Evolutionary conservation across 2,329 filamentous ascomycete genomes (phyloP).

Genomic region (Neocatenulostroma microsporum): DNA sequence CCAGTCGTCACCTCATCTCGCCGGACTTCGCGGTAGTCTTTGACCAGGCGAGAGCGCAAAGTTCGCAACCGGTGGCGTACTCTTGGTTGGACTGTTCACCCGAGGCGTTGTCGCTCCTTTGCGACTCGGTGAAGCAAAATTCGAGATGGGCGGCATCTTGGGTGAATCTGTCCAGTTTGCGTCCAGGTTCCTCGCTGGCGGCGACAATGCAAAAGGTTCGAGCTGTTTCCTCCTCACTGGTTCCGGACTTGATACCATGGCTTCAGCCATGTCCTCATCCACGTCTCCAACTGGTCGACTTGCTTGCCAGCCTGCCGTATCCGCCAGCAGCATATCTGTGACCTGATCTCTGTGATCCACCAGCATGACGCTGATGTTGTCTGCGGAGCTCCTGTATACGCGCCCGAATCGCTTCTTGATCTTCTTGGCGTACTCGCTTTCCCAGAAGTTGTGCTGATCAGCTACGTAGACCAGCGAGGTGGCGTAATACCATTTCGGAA

Average conservation of each 20-base stretch:
- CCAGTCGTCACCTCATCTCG: background rate
- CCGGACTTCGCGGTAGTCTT: background rate
- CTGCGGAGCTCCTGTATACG: constrained; percentile 40
- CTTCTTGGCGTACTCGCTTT: constrained; percentile 51
- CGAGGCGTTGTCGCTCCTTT: constrained; percentile 1
- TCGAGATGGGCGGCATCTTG: background rate
- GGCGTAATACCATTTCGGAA: constrained; percentile 76
- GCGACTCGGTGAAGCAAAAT: background rate
- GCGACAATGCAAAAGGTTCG: constrained; percentile 15
- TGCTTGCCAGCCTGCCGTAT: constrained; percentile 33
- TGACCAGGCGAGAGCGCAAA: constrained; percentile 1
- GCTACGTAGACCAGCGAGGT: constrained; percentile 75
- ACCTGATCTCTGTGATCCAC: constrained; percentile 45
- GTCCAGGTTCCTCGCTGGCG: constrained; percentile 1
- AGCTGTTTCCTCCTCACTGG: constrained; percentile 10
- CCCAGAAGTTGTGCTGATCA: constrained; percentile 66
- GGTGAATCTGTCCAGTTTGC: background rate
- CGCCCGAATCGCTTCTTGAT: constrained; percentile 51
- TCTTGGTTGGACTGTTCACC: constrained; percentile 2
- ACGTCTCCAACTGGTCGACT: constrained; percentile 1
- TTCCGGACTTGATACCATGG: background rate
- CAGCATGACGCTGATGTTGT: constrained; percentile 51
- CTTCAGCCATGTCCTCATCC: constrained; percentile 4
- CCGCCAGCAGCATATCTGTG: constrained; percentile 37
- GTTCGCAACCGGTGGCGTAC: constrained; percentile 1